phyloP scores from a whole-genome alignment of 2,329 filamentous ascomycete species.

The Nannizziopsis barbatae region DNA sequence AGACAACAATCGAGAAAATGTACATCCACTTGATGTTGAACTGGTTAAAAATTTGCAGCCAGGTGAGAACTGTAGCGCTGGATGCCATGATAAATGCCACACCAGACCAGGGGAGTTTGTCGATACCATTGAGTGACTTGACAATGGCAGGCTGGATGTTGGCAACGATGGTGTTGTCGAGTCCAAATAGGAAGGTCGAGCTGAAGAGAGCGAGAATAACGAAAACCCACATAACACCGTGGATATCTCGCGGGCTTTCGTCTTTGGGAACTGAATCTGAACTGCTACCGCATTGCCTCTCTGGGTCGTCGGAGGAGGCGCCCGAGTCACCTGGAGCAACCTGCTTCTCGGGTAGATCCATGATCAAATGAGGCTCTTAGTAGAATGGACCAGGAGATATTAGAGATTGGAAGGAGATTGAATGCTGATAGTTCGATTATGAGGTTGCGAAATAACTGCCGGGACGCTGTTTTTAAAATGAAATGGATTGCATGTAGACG shows the following conservation, averaged over 20 bases:
- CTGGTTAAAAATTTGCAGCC: constrained; percentile 29
- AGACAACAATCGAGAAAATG: constrained; percentile 21
- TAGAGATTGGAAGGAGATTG: too few relatives aligned
- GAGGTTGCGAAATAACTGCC: too few relatives aligned
- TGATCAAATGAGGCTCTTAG: too few relatives aligned
- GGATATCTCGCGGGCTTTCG: background rate
- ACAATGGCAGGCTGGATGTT: constrained; percentile 32
- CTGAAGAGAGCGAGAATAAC: constrained; percentile 11
- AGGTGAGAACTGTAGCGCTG: constrained; percentile 28
- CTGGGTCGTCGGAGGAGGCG: too few relatives aligned
- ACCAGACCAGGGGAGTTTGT: constrained; percentile 36
- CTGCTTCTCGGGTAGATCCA: too few relatives aligned
- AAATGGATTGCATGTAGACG: too few relatives aligned
- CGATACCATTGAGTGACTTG: constrained; percentile 27
- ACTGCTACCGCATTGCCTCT: too few relatives aligned
- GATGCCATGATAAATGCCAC: constrained; percentile 36
- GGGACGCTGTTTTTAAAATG: too few relatives aligned
- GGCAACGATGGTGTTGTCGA: constrained; percentile 12
- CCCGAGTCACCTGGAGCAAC: too few relatives aligned
- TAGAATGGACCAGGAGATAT: too few relatives aligned
- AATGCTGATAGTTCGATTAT: too few relatives aligned
- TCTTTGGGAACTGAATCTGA: too few relatives aligned
- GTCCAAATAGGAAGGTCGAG: constrained; percentile 12
- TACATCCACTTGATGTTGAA: constrained; percentile 40
- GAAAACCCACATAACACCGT: constrained; percentile 6